Base-by-base conservation (phyloP, 192 early-diverging fungal genomes). In the Coemansia sp. region DNA sequence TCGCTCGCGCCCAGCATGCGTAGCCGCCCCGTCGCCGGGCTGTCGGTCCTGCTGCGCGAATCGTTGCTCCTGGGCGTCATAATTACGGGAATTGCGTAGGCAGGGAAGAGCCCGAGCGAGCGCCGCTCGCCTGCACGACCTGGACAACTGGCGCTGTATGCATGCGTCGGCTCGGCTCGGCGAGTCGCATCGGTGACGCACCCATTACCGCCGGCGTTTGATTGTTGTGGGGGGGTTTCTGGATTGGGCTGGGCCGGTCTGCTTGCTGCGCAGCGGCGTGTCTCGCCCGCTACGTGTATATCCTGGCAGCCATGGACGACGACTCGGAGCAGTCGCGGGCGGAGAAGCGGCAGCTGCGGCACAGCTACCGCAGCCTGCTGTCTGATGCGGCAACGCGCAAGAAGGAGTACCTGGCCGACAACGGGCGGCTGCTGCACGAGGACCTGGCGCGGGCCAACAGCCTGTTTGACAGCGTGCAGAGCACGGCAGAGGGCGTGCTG, bases 401-500 rank as follows among this genome's bases (percentile, higher is more conserved):
- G 26, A 65, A 64, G 41, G 69, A 64, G 53, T 72, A 72, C 35
- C 49, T 72, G 13, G 40, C 52, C 1, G 69, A 54, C 44, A 38
- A 34, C 37, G 45, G 45, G 29, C 23, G 27, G 16, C 44, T 65
- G 44, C 41, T 72, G 51, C 44, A 57, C 23, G 53, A 56, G 38
- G 62, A 64, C 41, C 44, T 72, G 30, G 62, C 51, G 27, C 69
- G 62, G 5, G 61, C 69, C 23, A 72, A 72, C 32, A 38, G 23
- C 13, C 57, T 72, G 5, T 72, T 56, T 39, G 26, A 31, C 33
- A 17, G 12, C 86, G 94, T 97, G 2, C 61, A 68, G 25, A 80
- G 82, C 44, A 83, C 90, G 0, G 81, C 88, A 19, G 95, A 98
- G 76, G 91, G 91, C 9, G 80, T 85, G 0, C 68, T 98, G 20